A percentile compares a stretch with the other conserved stretches of the same genome.
phyloP scores from a whole-genome alignment of 2,329 filamentous ascomycete species.

The Ophiostoma australiae region DNA sequence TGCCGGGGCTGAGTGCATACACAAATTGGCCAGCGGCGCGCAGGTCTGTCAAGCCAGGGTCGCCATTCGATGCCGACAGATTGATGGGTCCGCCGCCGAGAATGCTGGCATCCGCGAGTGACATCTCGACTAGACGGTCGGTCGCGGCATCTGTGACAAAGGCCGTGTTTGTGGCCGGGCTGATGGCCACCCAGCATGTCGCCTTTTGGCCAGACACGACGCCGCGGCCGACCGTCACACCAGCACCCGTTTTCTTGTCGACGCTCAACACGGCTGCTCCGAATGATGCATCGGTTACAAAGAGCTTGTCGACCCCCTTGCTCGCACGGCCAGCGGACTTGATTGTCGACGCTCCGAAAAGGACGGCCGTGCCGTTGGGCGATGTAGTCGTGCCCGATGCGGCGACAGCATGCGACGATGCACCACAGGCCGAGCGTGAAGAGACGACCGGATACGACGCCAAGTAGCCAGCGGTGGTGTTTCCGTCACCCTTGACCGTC shows the following conservation, averaged over 20 bases:
- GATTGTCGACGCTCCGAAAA: slow-evolving; percentile 50
- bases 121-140: slow-evolving; percentile 55
- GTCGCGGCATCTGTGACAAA: slow-evolving; percentile 54
- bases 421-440: not conserved
- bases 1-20: slow-evolving; percentile 53
- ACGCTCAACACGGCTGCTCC: slow-evolving; percentile 48
- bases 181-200: slow-evolving; percentile 56
- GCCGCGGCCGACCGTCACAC: slow-evolving; percentile 37
- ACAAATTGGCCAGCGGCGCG: slow-evolving; percentile 49
- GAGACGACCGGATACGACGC: slow-evolving; percentile 44
- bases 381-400: slow-evolving; percentile 37
- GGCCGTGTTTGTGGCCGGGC: slow-evolving; percentile 43
- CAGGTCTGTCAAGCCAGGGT: slow-evolving; percentile 54
- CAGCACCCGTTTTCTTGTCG: slow-evolving; percentile 31
- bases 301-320: slow-evolving; percentile 39
- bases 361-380: slow-evolving; percentile 50
- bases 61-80: slow-evolving; percentile 39
- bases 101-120: slow-evolving; percentile 45
- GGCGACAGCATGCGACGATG: slow-evolving; percentile 26
- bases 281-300: slow-evolving; percentile 56
- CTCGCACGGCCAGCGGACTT: slow-evolving; percentile 29
- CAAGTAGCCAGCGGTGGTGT: slow-evolving; percentile 52
- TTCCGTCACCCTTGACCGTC: slow-evolving; percentile 57
- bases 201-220: slow-evolving; percentile 47
- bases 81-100: slow-evolving; percentile 37